These are phyloP conservation scores for Fragilaria radians DNA, from an alignment of 108 stramenopile species.

Conservation along the genomic window DNA sequence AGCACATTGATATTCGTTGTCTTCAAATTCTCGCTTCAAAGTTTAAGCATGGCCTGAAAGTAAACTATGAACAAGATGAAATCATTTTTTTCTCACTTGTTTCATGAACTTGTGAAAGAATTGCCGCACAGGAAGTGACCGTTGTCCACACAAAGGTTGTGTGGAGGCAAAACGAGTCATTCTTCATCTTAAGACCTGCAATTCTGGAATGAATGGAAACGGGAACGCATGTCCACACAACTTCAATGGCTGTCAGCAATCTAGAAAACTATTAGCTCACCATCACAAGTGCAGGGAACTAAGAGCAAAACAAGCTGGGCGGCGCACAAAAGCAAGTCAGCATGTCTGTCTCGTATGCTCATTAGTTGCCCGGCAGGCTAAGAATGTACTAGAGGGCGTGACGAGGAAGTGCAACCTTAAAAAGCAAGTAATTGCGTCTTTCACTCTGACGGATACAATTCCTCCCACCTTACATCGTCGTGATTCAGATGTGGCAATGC, in stretches of 20 bases:
- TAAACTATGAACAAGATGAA: no score
- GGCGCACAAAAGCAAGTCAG: conserved; percentile 4
- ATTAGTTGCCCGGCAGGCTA: conserved; percentile 46
- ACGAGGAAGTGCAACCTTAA: neutral
- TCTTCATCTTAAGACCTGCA: conserved; percentile 62
- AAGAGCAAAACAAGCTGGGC: conserved; percentile 35
- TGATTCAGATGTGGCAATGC: neutral
- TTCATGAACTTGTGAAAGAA: no score
- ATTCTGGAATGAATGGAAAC: conserved; percentile 10
- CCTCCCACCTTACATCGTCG: neutral
- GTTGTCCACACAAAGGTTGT: conserved; percentile 64
- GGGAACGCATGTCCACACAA: conserved; percentile 44
- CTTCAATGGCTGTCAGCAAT: conserved; percentile 68
- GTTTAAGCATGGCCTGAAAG: no score
- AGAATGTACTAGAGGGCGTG: neutral
- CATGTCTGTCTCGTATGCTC: conserved; percentile 56
- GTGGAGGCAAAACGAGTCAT: conserved; percentile 63
- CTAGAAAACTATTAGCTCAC: conserved; percentile 71
- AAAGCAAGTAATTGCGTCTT: neutral
- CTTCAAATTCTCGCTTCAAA: no score
- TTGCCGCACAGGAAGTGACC: conserved; percentile 35
- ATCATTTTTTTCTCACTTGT: no score
- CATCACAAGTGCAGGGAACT: conserved; percentile 68
- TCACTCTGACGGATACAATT: neutral
- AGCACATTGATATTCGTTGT: conserved; percentile 1